Conservation (phyloP, 371 early-diverging fungal species). For the Actinomucor elegans region DNA sequence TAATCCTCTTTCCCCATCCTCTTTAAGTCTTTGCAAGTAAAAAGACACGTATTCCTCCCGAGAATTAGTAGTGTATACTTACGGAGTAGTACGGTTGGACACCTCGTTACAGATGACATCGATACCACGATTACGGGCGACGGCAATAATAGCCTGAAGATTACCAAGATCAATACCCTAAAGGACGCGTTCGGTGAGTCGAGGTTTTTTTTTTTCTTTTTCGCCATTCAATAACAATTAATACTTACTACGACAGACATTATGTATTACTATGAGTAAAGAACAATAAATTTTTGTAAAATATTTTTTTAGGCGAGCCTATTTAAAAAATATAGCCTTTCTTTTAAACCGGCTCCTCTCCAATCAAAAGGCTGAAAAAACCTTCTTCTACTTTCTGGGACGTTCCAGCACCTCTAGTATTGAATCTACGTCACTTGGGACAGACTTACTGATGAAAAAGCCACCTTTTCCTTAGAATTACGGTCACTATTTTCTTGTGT, state of each 20-base stretch:
- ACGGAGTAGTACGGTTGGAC: slow-evolving; percentile 96
- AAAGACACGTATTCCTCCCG: too few species aligned
- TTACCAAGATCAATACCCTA: slow-evolving; percentile 96
- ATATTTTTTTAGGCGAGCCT: not conserved
- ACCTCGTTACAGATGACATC: slow-evolving; percentile 97
- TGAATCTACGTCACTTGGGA: not conserved
- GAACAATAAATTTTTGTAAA: slow-evolving; percentile 13
- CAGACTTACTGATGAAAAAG: slow-evolving; percentile 2
- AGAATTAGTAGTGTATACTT: slow-evolving; percentile 50
- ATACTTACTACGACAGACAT: slow-evolving; percentile 55
- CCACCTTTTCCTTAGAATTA: slow-evolving; percentile 6
- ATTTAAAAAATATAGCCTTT: slow-evolving; percentile 5
- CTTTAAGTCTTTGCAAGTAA: not conserved
- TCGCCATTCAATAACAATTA: not conserved
- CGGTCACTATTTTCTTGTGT: too few species aligned
- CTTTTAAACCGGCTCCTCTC: not conserved
- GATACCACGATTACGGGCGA: slow-evolving; percentile 97
- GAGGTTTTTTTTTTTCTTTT: not conserved
- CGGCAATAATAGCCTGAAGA: slow-evolving; percentile 93
- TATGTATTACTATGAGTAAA: slow-evolving; percentile 7
- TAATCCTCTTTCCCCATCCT: not conserved
- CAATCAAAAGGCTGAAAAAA: slow-evolving; percentile 5
- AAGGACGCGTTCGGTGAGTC: not conserved
- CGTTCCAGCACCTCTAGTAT: slow-evolving; percentile 5
- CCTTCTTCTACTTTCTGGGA: slow-evolving; percentile 21